Base-by-base conservation (phyloP, 495 filamentous ascomycete species). In the Schizothecium vesticola region DNA sequence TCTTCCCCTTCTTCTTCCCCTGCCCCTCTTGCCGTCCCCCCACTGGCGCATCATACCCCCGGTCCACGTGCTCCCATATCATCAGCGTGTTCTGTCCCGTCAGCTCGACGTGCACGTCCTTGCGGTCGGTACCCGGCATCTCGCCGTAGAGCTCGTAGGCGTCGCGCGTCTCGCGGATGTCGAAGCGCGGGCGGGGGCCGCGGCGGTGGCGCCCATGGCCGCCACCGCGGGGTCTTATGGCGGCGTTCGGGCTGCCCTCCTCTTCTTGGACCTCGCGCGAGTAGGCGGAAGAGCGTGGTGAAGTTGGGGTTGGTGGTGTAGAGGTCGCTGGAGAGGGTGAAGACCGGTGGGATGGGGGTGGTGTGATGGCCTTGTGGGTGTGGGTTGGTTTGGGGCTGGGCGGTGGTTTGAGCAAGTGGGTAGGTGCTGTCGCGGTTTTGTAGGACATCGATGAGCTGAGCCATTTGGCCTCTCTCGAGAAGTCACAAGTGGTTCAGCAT, bases 111-210 rank as follows among this genome's bases (percentile, higher is more conserved):
- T 86, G 81, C 72, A 95, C 79, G 73, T 92, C 82, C 67, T 87
- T 86, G 74, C 91, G 89, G 55, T 89, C 85, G 57, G 91, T 82
- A 36, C 92, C 92, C 0, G 92, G 91, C 1, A 95, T 80, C 73
- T 96, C 92, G 71, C 91, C 91, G 72, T 93, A 87, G 12, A 96
- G 87, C 71, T 92, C 83, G 75, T 93, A 96, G 65, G 75, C 78
- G 1, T 87, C 75, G 7, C 80, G 76, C 10, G 80, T 71, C 77
- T 94, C 91, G 66, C 85, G 84, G 58, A 94, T 86, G 74, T 95
- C 92, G 78, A 95, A 94, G 57, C 83, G 77, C 16, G 72, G 71
- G n/a, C 57, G 60, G 25, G 60, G 61, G 10, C 69, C 63, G 22
- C 73, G 75, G 51, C 74, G 80, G 36, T 80, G 59, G 66, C 64